Evolutionary conservation across 2,329 filamentous ascomycete genomes (phyloP), one percentile per base, ranked within the genome.

Genomic region (Phyllosticta capitalensis): DNA sequence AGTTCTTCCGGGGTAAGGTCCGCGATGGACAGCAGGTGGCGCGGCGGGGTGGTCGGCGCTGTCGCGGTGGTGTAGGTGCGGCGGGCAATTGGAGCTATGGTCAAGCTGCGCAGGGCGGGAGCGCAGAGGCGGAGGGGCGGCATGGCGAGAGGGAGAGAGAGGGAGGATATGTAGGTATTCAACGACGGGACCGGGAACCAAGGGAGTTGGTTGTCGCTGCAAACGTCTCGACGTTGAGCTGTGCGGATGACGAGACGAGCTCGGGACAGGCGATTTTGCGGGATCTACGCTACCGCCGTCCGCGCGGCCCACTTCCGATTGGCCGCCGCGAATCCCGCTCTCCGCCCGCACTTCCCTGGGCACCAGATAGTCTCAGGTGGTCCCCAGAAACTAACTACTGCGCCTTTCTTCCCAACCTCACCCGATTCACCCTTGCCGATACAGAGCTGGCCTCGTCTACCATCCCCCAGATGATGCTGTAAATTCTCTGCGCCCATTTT

Each of bases 1-100:
- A 99, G 84, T 75, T 99, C 94, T 52, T 81, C 76, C 6, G 90
- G 81, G 1, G 86, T 86, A 61, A 99, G 82, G 70, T 99, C 92
- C 57, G 86, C 85, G 68, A 96, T 96, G 58, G 91, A 95, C 75
- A 96, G 86, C 56, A 99, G 81, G 79, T 97, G 92, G 65, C 94
- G 87, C 54, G 90, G 79, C 5, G 83, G 82, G 57, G 78, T 80
- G 22, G 70, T 68, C 26, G 76, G 75, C 52, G 72, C 66, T 28
- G 75, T 69, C 30, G 69, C 65, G 59, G 69, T 64, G 63, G 72
- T 61, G 66, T 65, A 20, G 67, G 61, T 65, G 71, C 66, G 64
- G 67, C 67, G 59, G 38, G 28, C 52, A 51, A 62, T 61, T 64
- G 61, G 66, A 61, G 67, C 63, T 53, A 67, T 69, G 52, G 64